These are phyloP conservation scores for Silene latifolia DNA, from an alignment of 148 eudicot genomes.

Conservation along the genomic window DNA sequence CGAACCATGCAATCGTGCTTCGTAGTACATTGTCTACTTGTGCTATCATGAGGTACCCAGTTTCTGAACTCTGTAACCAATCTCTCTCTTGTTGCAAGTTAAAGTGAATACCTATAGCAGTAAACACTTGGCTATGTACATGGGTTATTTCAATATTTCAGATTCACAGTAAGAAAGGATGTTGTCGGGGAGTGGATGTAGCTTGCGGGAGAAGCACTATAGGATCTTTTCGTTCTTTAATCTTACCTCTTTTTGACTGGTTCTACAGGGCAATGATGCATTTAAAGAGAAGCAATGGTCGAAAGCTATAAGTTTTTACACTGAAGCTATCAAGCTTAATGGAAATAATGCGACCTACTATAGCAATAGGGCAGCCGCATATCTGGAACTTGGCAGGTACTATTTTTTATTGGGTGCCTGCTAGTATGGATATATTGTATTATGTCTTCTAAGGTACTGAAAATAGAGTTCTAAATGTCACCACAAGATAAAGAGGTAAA, in stretches of 20 bases:
- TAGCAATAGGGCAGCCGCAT: constrained; percentile 84
- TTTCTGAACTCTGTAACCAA: background rate
- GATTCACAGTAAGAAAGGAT: background rate
- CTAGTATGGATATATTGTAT: background rate
- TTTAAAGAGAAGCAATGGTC: constrained; percentile 79
- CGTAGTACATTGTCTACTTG: background rate
- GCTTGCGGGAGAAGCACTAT: background rate
- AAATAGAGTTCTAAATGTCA: background rate
- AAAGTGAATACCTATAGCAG: background rate
- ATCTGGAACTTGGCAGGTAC: constrained; percentile 73
- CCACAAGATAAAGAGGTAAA: background rate
- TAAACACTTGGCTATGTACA: background rate
- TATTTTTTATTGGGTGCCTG: background rate
- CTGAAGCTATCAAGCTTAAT: constrained; percentile 84
- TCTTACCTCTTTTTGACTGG: constrained; percentile 7
- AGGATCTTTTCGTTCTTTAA: background rate
- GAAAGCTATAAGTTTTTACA: constrained; percentile 68
- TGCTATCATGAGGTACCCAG: background rate
- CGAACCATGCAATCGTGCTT: background rate
- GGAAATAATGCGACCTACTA: constrained; percentile 74
- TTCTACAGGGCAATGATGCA: constrained; percentile 78
- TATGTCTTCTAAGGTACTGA: background rate
- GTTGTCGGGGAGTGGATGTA: background rate
- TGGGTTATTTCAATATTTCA: background rate
- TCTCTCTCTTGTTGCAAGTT: background rate